These are phyloP conservation scores for Meyerozyma elateridarum DNA, from an alignment of 1,139 yeast species.

Conservation along the genomic window DNA sequence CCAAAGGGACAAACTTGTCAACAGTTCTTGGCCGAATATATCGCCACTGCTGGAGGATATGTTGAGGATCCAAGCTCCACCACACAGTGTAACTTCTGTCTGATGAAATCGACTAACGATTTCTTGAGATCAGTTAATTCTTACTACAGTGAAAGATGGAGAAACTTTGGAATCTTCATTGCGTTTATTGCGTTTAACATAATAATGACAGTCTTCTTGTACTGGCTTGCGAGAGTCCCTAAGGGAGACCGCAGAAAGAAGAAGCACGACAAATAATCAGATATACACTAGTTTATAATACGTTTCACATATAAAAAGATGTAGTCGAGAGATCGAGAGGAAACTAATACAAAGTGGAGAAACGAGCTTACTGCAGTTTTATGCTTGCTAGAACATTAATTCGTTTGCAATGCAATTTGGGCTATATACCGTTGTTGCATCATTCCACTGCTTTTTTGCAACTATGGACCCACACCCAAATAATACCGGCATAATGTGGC, in stretches of 20 bases:
- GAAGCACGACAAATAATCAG: constrained; percentile 4
- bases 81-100: constrained; percentile 49
- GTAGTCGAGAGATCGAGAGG: too few relatives aligned
- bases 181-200: constrained; percentile 17
- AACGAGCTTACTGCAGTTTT: too few relatives aligned
- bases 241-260: constrained; percentile 28
- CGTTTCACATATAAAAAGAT: too few relatives aligned
- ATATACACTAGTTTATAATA: too few relatives aligned
- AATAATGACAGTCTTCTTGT: constrained; percentile 18
- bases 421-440: too few relatives aligned
- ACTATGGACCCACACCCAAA: too few relatives aligned
- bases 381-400: too few relatives aligned
- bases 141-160: constrained; percentile 51
- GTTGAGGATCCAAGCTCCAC: constrained; percentile 40
- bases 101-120: constrained; percentile 43
- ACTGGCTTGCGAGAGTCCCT: constrained; percentile 28
- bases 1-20: constrained; percentile 55
- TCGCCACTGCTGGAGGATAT: constrained; percentile 46
- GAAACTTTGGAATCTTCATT: constrained; percentile 60
- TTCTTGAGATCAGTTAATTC: constrained; percentile 43
- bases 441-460: too few relatives aligned
- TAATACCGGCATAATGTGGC: too few relatives aligned
- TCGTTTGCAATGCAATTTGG: too few relatives aligned
- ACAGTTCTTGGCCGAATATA: constrained; percentile 43
- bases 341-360: too few relatives aligned